Evolutionary conservation across 2,329 filamentous ascomycete species (phyloP), one percentile per base, ranked within the genome.

Genomic region (Simplicillium aogashimaense): DNA sequence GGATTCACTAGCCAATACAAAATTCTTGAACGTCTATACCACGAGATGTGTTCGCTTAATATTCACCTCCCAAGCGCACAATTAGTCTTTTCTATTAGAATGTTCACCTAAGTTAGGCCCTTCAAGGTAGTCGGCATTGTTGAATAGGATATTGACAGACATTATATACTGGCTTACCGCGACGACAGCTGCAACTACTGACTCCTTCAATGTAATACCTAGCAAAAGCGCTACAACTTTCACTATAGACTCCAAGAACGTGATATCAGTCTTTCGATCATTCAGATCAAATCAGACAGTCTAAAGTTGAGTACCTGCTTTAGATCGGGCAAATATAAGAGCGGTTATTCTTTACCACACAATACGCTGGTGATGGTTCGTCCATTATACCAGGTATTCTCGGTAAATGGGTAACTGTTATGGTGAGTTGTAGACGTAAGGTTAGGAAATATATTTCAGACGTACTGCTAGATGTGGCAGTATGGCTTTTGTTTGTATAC

Each of bases 361-460:
- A 67, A 72, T 0, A 69, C 74, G 6, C 76, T 76, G 1, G 66
- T 74, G 40, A 80, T 67, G 41, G 81, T 51, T 30, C 61, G 62
- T 2, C 58, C 58, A 0, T 47, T 28, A 16, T 70, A 59, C 43
- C 67, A 48, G n/a, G 52, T 48, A n/a, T 61, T 58, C 4, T 50
- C 46, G 48, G 81, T 77, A 41, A 56, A 61, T 0, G 66, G 60
- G 50, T 81, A 80, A 2, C 70, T 76, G 46, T 74, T 65, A 38
- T 60, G 54, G 49, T 66, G 65, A 30, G 34, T 15, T 4, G 38
- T 35, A n/a, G 12, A 12, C 12, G 15, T 32, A 15, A 32, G 13
- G 12, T 32, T 32, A 7, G 30, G 30, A 32, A 32, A 15, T 32
- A 6, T 15, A 7, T 15, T 32, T 6, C 30, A 15, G 30, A 32